Conservation (phyloP, 2,329 filamentous ascomycete species). For the Exophiala mesophila region DNA sequence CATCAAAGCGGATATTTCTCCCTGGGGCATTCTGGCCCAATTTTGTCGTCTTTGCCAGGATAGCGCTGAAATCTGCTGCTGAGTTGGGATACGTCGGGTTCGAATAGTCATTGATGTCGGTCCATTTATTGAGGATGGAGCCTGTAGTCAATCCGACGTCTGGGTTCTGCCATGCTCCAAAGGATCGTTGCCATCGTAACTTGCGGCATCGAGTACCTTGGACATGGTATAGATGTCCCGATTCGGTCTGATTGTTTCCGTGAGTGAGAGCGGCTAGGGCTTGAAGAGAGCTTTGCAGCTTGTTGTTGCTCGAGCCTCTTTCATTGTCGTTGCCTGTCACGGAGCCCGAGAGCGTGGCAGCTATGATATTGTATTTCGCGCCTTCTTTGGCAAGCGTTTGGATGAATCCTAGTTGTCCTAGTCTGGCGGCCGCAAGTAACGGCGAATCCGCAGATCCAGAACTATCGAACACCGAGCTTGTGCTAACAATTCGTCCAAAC, state of each 20-base stretch:
- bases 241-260: background rate
- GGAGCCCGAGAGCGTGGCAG: background rate
- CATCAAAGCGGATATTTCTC: conserved; percentile 45
- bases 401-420: conserved; percentile 3
- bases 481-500: conserved; percentile 2
- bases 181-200: conserved; percentile 1
- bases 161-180: background rate
- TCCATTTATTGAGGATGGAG: background rate
- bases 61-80: conserved; percentile 76
- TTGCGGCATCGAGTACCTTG: background rate
- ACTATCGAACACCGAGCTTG: background rate
- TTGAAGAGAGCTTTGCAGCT: background rate
- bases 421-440: background rate
- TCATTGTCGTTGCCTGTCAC: no score
- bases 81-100: conserved; percentile 45
- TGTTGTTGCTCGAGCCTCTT: background rate
- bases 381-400: conserved; percentile 6
- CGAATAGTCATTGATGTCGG: conserved; percentile 1
- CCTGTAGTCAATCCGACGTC: background rate
- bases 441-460: background rate
- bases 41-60: conserved; percentile 78
- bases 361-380: conserved; percentile 5
- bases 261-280: background rate
- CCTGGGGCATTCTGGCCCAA: conserved; percentile 62
- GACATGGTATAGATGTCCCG: background rate